phyloP scores from a whole-genome alignment of 2,329 filamentous ascomycete genomes.

The Fusarium mexicanum region DNA sequence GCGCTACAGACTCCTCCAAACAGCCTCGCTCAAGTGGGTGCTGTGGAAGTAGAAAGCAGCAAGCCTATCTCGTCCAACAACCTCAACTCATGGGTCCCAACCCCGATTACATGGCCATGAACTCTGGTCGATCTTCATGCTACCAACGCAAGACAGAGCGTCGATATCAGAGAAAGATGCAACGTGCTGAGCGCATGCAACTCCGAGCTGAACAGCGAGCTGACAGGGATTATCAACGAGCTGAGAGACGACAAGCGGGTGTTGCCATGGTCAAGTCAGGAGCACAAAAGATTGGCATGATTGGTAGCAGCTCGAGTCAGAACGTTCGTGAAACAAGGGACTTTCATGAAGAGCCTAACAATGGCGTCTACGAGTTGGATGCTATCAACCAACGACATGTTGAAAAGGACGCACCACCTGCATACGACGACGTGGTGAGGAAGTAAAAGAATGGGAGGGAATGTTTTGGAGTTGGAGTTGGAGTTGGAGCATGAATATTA shows the following conservation, averaged over 20 bases:
- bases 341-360: background rate
- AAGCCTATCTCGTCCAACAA: background rate
- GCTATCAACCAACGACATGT: background rate
- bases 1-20: background rate
- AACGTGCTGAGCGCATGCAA: constrained; percentile 34
- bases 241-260: constrained; percentile 28
- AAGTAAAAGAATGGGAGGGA: background rate
- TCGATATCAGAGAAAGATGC: constrained; percentile 29
- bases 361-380: constrained; percentile 15
- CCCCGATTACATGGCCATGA: background rate
- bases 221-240: constrained; percentile 20
- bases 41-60: background rate
- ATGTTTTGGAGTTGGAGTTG: background rate
- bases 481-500: background rate
- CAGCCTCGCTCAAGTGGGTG: background rate
- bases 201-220: constrained; percentile 32
- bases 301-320: background rate
- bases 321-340: background rate
- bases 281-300: constrained; percentile 4
- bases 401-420: constrained; percentile 28
- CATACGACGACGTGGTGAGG: constrained; percentile 35
- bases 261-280: constrained; percentile 2
- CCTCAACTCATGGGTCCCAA: background rate
- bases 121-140: constrained; percentile 1
- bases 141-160: constrained; percentile 30